Percentiles rank a stretch among this genome's conserved stretches.
phyloP scores from a whole-genome alignment of 2,329 filamentous ascomycete genomes.

The Microsporum ferrugineum region DNA sequence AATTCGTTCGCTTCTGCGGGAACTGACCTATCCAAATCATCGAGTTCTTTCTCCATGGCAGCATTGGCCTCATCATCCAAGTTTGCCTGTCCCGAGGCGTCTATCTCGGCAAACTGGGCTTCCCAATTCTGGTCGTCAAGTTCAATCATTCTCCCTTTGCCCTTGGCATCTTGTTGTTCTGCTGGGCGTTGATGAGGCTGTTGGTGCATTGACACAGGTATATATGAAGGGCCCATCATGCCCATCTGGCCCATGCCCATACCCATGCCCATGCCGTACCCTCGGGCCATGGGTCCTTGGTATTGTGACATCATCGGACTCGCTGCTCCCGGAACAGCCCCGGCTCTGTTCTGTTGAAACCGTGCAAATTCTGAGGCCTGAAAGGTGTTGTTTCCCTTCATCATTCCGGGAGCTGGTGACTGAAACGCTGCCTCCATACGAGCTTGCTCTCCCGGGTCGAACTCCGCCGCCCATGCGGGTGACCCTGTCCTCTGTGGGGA shows the following conservation, averaged over 20 bases:
- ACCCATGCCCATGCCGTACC: constrained; percentile 21
- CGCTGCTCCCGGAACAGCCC: constrained; percentile 42
- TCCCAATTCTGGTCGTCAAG: constrained; percentile 93
- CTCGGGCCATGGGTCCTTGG: constrained; percentile 29
- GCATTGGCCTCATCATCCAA: constrained; percentile 54
- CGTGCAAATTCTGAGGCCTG: constrained; percentile 74
- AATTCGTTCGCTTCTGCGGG: constrained; percentile 52
- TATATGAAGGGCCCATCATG: constrained; percentile 46
- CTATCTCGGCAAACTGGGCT: constrained; percentile 85
- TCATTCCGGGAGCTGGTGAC: constrained; percentile 35
- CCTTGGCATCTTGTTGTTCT: constrained; percentile 57
- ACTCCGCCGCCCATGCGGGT: constrained; percentile 53
- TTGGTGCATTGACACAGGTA: constrained; percentile 39
- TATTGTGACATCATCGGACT: constrained; percentile 38
- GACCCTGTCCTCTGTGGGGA: constrained; percentile 42
- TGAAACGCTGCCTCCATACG: constrained; percentile 62
- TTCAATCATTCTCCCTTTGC: constrained; percentile 72
- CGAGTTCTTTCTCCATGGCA: constrained; percentile 74
- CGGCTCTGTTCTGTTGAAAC: constrained; percentile 62
- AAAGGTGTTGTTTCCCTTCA: constrained; percentile 49
- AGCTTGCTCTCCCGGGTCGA: constrained; percentile 51
- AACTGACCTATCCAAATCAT: constrained; percentile 78
- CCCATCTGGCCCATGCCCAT: constrained; percentile 26
- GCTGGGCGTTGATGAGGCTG: constrained; percentile 24
- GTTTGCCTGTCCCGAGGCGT: constrained; percentile 44